Base-by-base conservation (phyloP, 148 eudicot genomes). In the Persicaria maculosa region DNA sequence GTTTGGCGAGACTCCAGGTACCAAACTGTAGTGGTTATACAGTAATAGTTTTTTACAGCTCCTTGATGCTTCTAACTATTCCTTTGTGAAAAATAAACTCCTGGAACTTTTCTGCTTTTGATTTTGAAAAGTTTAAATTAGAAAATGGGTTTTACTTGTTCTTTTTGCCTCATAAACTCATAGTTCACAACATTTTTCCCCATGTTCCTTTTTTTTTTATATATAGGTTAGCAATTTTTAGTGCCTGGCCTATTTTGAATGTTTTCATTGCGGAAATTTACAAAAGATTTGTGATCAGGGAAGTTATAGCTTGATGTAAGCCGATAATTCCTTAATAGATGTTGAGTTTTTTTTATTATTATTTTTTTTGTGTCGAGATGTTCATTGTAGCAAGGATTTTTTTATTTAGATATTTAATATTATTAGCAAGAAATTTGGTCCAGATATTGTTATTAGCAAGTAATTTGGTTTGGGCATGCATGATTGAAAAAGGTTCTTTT, bases 1-100 rank as follows among this genome's bases (percentile, higher is more conserved):
- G 98, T 95, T 46, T 92, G 98, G 97, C 81, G 87, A 71, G 98
- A 95, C 83, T 95, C 98, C 72, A 95, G 97, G 98, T 95, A 81
- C 73, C 71, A 46, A 61, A 52, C 54, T 40, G 7, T 55, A 54
- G 22, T 50, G 50, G 7, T 59, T 17, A 8, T 50, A 9, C 25
- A 68, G 52, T 22, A 46, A 62, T 55, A 9, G 36, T 2, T 40
- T 40, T 58, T 54, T 47, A 15, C 6, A 16, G 3, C 20, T 50
- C 6, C 14, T 58, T 20, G 17, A 19, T 6, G 6, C 19, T 47
- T 61, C 20, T 47, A 20, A 44, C 47, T 47, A 61, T 20, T 10
- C 48, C 22, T 12, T 45, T 74, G 2, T 25, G 45, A 40, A 73
- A 55, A 10, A 12, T 5, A 52, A 40, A 54, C 9, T 31, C 4